A percentile compares a stretch with the other conserved stretches of the same genome.
Conservation (phyloP, 1,284 basidiomycete genomes). For the Moniliophthora roreri region DNA sequence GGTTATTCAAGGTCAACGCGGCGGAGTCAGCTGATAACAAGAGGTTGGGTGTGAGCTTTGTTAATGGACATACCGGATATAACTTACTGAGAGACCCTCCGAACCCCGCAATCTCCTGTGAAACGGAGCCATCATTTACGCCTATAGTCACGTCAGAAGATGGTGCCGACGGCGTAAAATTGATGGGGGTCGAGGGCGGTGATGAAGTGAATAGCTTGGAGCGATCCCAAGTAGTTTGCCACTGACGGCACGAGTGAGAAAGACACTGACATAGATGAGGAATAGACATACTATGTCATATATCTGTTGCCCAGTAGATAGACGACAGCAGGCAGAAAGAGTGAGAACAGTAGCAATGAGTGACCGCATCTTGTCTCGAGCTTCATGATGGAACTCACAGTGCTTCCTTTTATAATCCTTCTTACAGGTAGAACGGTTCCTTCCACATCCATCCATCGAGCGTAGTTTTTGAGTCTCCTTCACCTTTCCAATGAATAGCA, state of each 20-base stretch:
- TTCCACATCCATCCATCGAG: too few relatives aligned
- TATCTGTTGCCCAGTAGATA: constrained; percentile 19
- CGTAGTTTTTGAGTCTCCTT: too few relatives aligned
- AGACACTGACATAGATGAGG: not conserved
- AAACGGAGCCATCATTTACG: constrained; percentile 23
- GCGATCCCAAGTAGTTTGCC: constrained; percentile 43
- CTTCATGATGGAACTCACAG: too few relatives aligned
- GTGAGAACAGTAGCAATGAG: too few relatives aligned
- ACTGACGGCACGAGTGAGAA: constrained; percentile 23
- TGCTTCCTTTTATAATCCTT: too few relatives aligned
- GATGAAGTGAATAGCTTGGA: constrained; percentile 33
- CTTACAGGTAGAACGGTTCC: too few relatives aligned
- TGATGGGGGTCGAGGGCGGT: constrained; percentile 35
- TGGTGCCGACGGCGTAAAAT: constrained; percentile 31
- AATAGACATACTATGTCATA: constrained; percentile 23
- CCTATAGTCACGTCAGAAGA: constrained; percentile 27
- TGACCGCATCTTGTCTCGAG: too few relatives aligned
- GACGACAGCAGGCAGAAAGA: not conserved
- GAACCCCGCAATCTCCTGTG: constrained; percentile 31
- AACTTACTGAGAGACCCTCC: constrained; percentile 29
- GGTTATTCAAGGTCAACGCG: constrained; percentile 27
- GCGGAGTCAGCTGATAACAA: constrained; percentile 29
- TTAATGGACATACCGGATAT: not conserved
- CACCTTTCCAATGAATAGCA: too few relatives aligned
- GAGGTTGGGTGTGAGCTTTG: not conserved